A percentile compares a stretch with the other conserved stretches of the same genome.
Evolutionary conservation across 257 asterid genomes (phyloP).

Genomic region (Anisodus tanguticus): DNA sequence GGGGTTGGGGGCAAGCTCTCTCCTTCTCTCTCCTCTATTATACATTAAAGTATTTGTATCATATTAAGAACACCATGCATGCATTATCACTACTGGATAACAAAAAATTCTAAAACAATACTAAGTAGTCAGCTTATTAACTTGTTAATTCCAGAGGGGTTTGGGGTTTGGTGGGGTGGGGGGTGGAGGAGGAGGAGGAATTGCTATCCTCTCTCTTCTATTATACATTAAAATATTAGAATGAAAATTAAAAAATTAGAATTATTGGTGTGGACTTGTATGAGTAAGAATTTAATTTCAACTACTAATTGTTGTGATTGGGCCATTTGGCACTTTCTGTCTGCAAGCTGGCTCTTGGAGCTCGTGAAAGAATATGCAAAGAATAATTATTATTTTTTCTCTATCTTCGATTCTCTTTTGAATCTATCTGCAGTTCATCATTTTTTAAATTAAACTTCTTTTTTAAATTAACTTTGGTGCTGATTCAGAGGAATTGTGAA

Average conservation of each 20-base stretch:
- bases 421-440: conserved; percentile 3
- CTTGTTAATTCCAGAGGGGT: no score
- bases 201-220: conserved; percentile 30
- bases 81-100: conserved; percentile 6
- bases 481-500: conserved; percentile 22
- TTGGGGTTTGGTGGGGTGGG: no score
- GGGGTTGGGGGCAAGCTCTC: neutral
- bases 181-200: no score
- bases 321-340: conserved; percentile 28
- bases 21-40: conserved; percentile 32
- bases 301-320: neutral
- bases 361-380: conserved; percentile 35
- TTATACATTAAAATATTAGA: conserved; percentile 14
- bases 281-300: neutral
- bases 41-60: neutral
- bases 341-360: conserved; percentile 38
- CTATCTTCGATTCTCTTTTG: conserved; percentile 22
- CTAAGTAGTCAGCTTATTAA: conserved; percentile 2
- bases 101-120: neutral
- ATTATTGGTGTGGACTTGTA: conserved; percentile 23
- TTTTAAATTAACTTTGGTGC: neutral
- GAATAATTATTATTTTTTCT: neutral
- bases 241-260: neutral
- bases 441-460: neutral
- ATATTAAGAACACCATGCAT: neutral